Percentiles rank a stretch among this genome's conserved stretches.
Evolutionary conservation across 2,329 filamentous ascomycete species (phyloP).

Genomic region (Pseudocercospora fuligena): DNA sequence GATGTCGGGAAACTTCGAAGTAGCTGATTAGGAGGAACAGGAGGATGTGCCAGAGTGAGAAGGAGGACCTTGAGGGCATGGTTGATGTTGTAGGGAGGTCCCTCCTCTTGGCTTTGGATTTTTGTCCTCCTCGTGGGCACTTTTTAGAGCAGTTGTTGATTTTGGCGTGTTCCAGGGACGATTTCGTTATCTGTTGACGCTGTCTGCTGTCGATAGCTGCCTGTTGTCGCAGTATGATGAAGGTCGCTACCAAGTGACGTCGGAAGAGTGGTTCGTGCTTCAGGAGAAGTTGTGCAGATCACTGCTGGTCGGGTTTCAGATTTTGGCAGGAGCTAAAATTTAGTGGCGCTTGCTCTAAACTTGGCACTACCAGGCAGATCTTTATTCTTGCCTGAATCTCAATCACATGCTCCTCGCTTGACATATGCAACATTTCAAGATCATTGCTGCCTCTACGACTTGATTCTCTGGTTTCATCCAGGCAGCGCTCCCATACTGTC

Average conservation of each 20-base stretch:
- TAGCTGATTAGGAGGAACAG: conserved; percentile 21
- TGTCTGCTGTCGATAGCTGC: not conserved
- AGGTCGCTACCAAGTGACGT: not conserved
- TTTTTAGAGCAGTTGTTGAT: not conserved
- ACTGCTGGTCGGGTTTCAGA: not conserved
- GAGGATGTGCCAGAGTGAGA: conserved; percentile 5
- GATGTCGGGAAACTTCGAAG: conserved; percentile 14
- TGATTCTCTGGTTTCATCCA: not conserved
- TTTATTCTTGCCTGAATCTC: conserved; percentile 26
- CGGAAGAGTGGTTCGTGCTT: not conserved
- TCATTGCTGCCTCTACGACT: not conserved
- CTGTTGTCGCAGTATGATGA: not conserved
- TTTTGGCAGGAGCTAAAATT: conserved; percentile 1
- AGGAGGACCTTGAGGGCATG: not conserved
- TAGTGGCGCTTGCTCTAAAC: conserved; percentile 4
- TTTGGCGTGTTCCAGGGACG: not conserved
- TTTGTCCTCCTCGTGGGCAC: not conserved
- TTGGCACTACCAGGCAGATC: not conserved
- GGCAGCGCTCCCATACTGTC: not conserved
- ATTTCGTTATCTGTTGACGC: not conserved
- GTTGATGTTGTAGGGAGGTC: not conserved
- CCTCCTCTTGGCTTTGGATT: not conserved
- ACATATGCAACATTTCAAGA: not conserved
- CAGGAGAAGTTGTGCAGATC: conserved; percentile 4
- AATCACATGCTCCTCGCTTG: conserved; percentile 46